Evolutionary conservation across 2,329 filamentous ascomycete genomes (phyloP).

Genomic region (Phialophora tarda): DNA sequence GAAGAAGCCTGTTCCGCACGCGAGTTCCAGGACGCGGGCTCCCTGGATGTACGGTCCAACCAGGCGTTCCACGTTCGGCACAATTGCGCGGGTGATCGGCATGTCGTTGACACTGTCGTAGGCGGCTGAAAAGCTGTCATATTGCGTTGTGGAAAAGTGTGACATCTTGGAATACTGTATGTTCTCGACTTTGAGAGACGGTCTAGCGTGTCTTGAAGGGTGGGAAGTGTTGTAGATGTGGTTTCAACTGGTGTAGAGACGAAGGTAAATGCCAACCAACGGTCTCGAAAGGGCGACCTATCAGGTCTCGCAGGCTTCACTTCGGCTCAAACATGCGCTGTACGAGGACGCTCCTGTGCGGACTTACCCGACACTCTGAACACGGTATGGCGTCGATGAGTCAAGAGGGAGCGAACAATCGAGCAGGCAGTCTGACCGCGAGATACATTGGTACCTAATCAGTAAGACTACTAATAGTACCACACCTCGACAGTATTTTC

Average conservation of each 20-base stretch:
- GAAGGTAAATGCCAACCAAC: neutral
- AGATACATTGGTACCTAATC: neutral
- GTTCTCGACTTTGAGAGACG: neutral
- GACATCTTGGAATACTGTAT: slow-evolving; percentile 12
- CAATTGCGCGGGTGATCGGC: slow-evolving; percentile 19
- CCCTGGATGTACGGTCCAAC: slow-evolving; percentile 16
- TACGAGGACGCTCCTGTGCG: neutral
- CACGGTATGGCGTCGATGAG: neutral
- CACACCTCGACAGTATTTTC: neutral
- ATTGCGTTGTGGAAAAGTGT: slow-evolving; percentile 22
- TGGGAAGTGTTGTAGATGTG: neutral
- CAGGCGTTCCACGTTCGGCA: slow-evolving; percentile 20
- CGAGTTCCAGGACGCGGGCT: slow-evolving; percentile 46
- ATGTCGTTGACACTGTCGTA: slow-evolving; percentile 22
- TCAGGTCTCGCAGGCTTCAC: neutral
- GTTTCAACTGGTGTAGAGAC: neutral
- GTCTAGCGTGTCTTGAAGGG: neutral
- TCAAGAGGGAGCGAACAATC: neutral
- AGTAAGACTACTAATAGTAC: neutral
- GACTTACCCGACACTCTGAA: neutral
- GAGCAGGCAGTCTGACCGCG: neutral
- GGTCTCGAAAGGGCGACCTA: neutral
- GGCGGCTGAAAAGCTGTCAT: slow-evolving; percentile 10
- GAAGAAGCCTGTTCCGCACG: slow-evolving; percentile 48
- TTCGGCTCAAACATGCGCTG: neutral